Percentiles rank a stretch among this genome's conserved stretches.
Conservation (phyloP, 495 filamentous ascomycete species). For the Podospora conica region DNA sequence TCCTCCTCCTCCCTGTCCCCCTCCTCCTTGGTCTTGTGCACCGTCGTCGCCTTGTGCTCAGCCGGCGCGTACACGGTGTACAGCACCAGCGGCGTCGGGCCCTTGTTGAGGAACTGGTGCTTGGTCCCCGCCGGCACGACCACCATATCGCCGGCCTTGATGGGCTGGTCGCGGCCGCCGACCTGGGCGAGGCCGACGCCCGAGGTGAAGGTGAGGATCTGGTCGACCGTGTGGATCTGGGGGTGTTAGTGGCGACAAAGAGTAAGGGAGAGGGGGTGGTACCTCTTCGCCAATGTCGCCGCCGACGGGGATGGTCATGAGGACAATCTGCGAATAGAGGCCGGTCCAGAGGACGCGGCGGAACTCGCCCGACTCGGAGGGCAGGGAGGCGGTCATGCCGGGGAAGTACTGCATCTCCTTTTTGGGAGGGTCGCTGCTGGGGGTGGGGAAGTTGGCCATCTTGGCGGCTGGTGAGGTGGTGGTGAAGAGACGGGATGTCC, state of each 20-base stretch:
- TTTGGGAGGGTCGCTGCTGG: constrained; percentile 37
- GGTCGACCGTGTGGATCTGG: constrained; percentile 49
- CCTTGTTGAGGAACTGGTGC: constrained; percentile 61
- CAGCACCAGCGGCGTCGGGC: constrained; percentile 46
- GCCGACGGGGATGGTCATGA: constrained; percentile 58
- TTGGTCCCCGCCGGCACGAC: constrained; percentile 60
- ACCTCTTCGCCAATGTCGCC: constrained; percentile 64
- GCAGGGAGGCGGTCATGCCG: constrained; percentile 45
- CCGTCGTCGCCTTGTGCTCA: constrained; percentile 50
- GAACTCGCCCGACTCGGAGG: constrained; percentile 49
- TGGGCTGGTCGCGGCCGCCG: constrained; percentile 51
- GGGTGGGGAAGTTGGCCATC: constrained; percentile 18
- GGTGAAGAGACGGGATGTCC: background rate
- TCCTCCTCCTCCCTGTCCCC: constrained; percentile 55
- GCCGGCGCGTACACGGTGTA: constrained; percentile 59
- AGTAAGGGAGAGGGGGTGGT: background rate
- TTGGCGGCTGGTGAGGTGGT: constrained; percentile 2
- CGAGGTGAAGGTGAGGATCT: constrained; percentile 58
- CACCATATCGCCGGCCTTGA: constrained; percentile 55
- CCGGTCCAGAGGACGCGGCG: constrained; percentile 56
- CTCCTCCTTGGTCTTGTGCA: constrained; percentile 57
- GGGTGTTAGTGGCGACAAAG: background rate
- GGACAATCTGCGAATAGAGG: constrained; percentile 55
- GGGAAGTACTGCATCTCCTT: constrained; percentile 57
- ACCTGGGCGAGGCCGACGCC: constrained; percentile 53